Conservation (phyloP, 148 eudicot genomes). For the Chenopodium quinoa region DNA sequence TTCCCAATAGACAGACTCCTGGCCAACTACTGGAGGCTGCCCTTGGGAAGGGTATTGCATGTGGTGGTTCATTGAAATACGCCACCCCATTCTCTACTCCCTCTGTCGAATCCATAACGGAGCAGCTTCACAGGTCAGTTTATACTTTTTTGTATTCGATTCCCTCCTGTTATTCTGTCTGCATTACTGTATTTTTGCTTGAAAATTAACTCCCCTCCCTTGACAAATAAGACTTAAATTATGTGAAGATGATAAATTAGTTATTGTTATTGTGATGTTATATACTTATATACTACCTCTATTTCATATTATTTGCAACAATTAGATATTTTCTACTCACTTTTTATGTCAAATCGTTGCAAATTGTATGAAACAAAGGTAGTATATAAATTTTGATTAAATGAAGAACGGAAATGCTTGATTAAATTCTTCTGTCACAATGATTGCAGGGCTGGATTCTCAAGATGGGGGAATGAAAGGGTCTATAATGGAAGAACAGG, state of each 20-base stretch:
- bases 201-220: background rate
- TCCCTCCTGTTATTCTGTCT: background rate
- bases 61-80: conserved; percentile 63
- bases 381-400: too few relatives aligned
- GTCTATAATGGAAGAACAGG: conserved; percentile 89
- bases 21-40: conserved; percentile 95
- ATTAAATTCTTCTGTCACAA: background rate
- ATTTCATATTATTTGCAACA: too few relatives aligned
- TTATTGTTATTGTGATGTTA: background rate
- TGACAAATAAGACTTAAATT: too few relatives aligned
- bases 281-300: too few relatives aligned
- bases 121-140: conserved; percentile 87
- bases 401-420: too few relatives aligned
- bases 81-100: conserved; percentile 90
- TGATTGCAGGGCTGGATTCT: conserved; percentile 74
- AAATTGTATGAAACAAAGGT: too few relatives aligned
- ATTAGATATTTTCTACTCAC: too few relatives aligned
- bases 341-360: too few relatives aligned
- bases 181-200: background rate
- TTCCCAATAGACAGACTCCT: conserved; percentile 93
- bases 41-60: conserved; percentile 81
- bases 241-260: background rate
- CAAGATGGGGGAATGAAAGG: conserved; percentile 88
- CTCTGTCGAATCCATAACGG: conserved; percentile 77
- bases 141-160: background rate